phyloP scores from a whole-genome alignment of 2,329 filamentous ascomycete species.

The Zopfia rhizophila region DNA sequence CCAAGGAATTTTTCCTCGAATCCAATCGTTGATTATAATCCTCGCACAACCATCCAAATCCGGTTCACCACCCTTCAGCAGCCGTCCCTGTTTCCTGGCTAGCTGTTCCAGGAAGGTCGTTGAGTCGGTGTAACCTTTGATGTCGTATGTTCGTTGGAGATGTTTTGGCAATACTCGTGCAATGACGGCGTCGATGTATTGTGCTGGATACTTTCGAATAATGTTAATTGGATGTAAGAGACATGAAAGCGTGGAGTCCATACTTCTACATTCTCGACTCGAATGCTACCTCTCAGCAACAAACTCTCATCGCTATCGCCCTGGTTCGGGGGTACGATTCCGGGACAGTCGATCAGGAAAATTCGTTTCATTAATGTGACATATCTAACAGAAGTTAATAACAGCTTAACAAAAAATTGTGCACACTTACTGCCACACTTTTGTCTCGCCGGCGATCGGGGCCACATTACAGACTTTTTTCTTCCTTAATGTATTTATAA shows the following conservation, averaged over 20 bases:
- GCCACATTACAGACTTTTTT: conserved; percentile 95
- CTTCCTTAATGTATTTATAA: conserved; percentile 94
- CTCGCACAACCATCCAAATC: conserved; percentile 96
- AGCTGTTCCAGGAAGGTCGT: conserved; percentile 88
- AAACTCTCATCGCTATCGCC: conserved; percentile 88
- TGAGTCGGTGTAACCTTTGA: conserved; percentile 80
- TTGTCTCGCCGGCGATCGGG: conserved; percentile 95
- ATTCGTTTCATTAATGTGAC: conserved; percentile 95
- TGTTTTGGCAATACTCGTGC: conserved; percentile 84
- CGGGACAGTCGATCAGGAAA: conserved; percentile 95
- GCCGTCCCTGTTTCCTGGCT: conserved; percentile 84
- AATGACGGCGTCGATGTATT: conserved; percentile 89
- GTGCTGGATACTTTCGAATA: conserved; percentile 95
- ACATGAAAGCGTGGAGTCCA: too few relatives aligned
- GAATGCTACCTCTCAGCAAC: conserved; percentile 87
- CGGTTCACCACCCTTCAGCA: conserved; percentile 92
- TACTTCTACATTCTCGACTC: conserved; percentile 95
- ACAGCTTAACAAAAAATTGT: too few relatives aligned
- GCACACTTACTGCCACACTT: conserved; percentile 86
- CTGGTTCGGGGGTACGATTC: conserved; percentile 90
- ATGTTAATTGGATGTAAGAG: too few relatives aligned
- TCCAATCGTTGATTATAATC: conserved; percentile 96
- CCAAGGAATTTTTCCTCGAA: conserved; percentile 96
- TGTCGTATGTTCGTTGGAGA: conserved; percentile 90
- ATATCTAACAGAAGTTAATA: too few relatives aligned